phyloP scores from a whole-genome alignment of 441 rosid species.

The Brassica balearica region DNA sequence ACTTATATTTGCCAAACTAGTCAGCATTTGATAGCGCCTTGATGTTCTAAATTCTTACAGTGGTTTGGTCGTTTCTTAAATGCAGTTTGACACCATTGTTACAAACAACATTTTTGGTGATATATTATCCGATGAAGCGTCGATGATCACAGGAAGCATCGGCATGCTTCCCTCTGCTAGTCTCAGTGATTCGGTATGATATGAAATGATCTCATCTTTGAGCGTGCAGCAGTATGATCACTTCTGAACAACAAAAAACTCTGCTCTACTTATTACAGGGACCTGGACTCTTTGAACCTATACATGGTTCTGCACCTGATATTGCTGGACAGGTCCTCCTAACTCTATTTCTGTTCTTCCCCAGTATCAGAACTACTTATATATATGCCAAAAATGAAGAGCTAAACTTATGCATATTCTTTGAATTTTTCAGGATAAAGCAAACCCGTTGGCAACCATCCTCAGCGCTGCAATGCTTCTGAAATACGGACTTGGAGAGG shows the following conservation, averaged over 20 bases:
- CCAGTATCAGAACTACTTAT: slow-evolving; percentile 6
- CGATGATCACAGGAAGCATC: slow-evolving; percentile 98
- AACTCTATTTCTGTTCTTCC: neutral
- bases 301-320: slow-evolving; percentile 96
- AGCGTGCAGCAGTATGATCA: slow-evolving; percentile 17
- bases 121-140: slow-evolving; percentile 94
- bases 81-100: slow-evolving; percentile 96
- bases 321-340: slow-evolving; percentile 92
- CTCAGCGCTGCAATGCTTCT: slow-evolving; percentile 97
- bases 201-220: neutral
- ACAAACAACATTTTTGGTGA: slow-evolving; percentile 99
- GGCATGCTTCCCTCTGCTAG: slow-evolving; percentile 99
- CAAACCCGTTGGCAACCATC: slow-evolving; percentile 91
- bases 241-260: neutral
- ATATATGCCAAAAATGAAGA: neutral
- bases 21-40: neutral
- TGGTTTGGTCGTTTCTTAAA: slow-evolving; percentile 23
- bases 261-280: slow-evolving; percentile 54
- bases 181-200: slow-evolving; percentile 79
- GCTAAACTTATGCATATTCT: neutral
- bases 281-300: slow-evolving; percentile 53
- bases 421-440: slow-evolving; percentile 73
- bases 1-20: slow-evolving; percentile 21
- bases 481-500: slow-evolving; percentile 89
- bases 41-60: slow-evolving; percentile 11